These are phyloP conservation scores for Ceratocystis eucalypticola DNA, from an alignment of 2,329 filamentous ascomycete species.

Conservation along the genomic window DNA sequence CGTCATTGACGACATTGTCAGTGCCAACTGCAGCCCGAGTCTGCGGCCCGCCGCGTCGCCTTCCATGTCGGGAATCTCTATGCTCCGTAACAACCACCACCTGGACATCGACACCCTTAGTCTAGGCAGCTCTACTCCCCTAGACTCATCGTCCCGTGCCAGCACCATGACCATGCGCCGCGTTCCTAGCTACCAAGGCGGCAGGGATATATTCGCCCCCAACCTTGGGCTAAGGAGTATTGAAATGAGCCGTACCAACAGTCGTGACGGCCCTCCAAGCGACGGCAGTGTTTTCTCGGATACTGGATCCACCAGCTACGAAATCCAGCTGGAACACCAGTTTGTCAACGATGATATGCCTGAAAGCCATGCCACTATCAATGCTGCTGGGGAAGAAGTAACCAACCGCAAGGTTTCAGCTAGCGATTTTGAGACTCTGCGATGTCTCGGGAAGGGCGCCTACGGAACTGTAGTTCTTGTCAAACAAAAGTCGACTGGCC, in stretches of 20 bases:
- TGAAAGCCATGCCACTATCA: conserved; percentile 28
- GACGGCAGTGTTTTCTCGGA: conserved; percentile 52
- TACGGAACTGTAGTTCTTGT: conserved; percentile 92
- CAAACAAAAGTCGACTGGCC: conserved; percentile 74
- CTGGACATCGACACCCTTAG: conserved; percentile 51
- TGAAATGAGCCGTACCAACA: conserved; percentile 41
- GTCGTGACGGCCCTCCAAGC: conserved; percentile 42
- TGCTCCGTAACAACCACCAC: conserved; percentile 57
- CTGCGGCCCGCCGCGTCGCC: conserved; percentile 41
- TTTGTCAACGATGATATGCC: conserved; percentile 39
- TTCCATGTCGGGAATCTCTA: conserved; percentile 60
- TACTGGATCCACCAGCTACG: conserved; percentile 58
- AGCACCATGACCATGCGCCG: conserved; percentile 32
- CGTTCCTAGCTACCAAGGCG: conserved; percentile 15
- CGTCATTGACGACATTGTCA: conserved; percentile 42
- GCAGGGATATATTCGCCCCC: conserved; percentile 28
- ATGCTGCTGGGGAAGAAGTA: conserved; percentile 20
- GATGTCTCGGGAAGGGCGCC: conserved; percentile 88
- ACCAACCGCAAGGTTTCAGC: conserved; percentile 69
- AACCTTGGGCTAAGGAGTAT: conserved; percentile 38
- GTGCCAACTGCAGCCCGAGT: conserved; percentile 49
- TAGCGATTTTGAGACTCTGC: conserved; percentile 77
- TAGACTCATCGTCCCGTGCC: conserved; percentile 43
- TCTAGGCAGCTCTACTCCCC: conserved; percentile 28
- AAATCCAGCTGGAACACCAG: conserved; percentile 71